Conservation (phyloP, 2,329 filamentous ascomycete genomes). For the Stagonosporopsis vannaccii region DNA sequence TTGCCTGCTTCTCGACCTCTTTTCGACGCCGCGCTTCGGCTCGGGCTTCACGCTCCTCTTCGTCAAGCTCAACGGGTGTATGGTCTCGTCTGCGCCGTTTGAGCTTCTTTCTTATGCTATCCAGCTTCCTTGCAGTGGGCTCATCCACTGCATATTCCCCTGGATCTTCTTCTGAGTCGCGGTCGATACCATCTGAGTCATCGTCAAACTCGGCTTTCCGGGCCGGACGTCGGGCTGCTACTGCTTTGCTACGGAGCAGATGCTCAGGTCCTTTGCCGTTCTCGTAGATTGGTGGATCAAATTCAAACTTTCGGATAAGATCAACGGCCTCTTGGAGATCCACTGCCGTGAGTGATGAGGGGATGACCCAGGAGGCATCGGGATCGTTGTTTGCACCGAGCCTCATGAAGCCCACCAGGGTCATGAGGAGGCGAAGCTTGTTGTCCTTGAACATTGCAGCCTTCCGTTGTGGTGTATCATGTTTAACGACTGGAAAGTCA, state of each 20-base stretch:
- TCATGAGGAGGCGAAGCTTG: constrained; percentile 84
- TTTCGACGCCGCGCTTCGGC: constrained; percentile 69
- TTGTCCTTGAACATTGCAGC: constrained; percentile 88
- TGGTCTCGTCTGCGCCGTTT: constrained; percentile 67
- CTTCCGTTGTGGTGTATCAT: constrained; percentile 71
- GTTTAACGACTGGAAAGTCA: constrained; percentile 47
- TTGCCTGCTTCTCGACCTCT: constrained; percentile 77
- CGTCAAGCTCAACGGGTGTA: constrained; percentile 65
- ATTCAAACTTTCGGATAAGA: constrained; percentile 78
- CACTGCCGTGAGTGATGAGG: constrained; percentile 68
- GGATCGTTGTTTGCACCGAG: constrained; percentile 72
- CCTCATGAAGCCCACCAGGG: constrained; percentile 73
- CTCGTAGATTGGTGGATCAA: constrained; percentile 78
- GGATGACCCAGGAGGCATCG: constrained; percentile 81
- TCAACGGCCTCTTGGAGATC: constrained; percentile 73
- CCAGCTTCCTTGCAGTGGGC: constrained; percentile 66
- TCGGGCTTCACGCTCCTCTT: constrained; percentile 66
- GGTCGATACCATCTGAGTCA: constrained; percentile 68
- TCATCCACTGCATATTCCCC: constrained; percentile 74
- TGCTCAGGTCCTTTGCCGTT: constrained; percentile 77
- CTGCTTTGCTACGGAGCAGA: constrained; percentile 76
- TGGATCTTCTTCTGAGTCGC: constrained; percentile 60
- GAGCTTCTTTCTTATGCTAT: constrained; percentile 60
- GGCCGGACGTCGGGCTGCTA: constrained; percentile 49
- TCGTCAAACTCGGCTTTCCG: constrained; percentile 71